Evolutionary conservation across 2,329 filamentous ascomycete species (phyloP), one percentile per base, ranked within the genome.

Genomic region (Cytospora paraplurivora): DNA sequence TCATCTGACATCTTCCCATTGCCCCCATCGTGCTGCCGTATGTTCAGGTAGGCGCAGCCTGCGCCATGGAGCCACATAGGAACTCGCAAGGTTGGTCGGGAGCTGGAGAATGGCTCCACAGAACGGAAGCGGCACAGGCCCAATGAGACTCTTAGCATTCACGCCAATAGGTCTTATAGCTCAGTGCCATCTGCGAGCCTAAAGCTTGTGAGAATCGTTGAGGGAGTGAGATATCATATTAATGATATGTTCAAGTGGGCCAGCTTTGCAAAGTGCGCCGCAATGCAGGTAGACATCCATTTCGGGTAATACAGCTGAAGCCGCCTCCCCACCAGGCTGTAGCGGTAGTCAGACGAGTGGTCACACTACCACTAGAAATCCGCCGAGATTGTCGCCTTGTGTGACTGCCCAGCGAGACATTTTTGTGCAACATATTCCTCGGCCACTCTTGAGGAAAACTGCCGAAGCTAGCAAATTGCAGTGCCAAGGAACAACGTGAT

Each of bases 371-470:
- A 37, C 7, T 6, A 49, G n/a, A 53, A 34, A n/a, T 41, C n/a
- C 17, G 56, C 33, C 41, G 51, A 37, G 32, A 21, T 52, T 49
- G 59, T 44, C 47, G 62, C 34, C 37, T 37, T 47, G 57, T 61
- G 52, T 21, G 34, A 52, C 51, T 49, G 32, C 51, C 34, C 19
- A 47, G 12, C 27, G n/a, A 41, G 34, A 55, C 56, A 27, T 12
- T 38, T 56, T 34, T n/a, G 57, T 61, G 56, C 13, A 34, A 56
- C 41, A 27, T 50, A 61, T 56, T 52, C 34, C 27, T 56, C 57
- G 59, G 53, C 35, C 62, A 59, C 44, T 52, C 37, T 44, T 44
- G 33, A 54, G 19, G 19, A 33, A 50, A 61, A 61, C 35, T 63
- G 56, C 62, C 56, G 56, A 53, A 53, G 51, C 61, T 52, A 62